A percentile compares a stretch with the other conserved stretches of the same genome.
Conservation (phyloP, 495 filamentous ascomycete species). For the Talaromyces thailandensis region DNA sequence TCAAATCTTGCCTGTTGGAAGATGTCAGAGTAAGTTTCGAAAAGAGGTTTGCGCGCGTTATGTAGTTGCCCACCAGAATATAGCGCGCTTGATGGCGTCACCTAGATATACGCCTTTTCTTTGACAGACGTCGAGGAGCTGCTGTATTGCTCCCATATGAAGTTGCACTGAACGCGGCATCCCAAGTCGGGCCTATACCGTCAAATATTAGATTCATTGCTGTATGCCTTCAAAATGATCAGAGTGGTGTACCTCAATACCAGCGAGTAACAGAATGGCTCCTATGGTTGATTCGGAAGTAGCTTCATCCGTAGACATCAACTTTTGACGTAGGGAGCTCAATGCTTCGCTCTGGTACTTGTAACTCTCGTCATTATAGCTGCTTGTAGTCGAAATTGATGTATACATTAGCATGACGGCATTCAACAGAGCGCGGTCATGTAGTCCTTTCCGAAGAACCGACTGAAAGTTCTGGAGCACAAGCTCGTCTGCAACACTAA, state of each 20-base stretch:
- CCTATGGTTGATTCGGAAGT: constrained; percentile 27
- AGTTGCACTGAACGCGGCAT: constrained; percentile 21
- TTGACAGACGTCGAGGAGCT: constrained; percentile 20
- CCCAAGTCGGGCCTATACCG: constrained; percentile 20
- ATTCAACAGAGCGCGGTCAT: constrained; percentile 26
- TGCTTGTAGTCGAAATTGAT: constrained; percentile 13
- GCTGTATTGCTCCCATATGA: constrained; percentile 25
- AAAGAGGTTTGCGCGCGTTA: not conserved
- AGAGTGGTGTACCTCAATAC: constrained; percentile 21
- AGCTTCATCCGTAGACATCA: constrained; percentile 15
- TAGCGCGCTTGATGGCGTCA: constrained; percentile 28
- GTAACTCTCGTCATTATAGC: constrained; percentile 19
- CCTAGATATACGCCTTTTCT: constrained; percentile 18
- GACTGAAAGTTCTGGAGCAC: constrained; percentile 24
- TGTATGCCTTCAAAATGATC: not conserved
- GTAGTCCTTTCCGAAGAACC: constrained; percentile 19
- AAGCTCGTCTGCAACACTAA: constrained; percentile 25
- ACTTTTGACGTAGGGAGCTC: constrained; percentile 21
- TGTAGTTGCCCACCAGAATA: constrained; percentile 24
- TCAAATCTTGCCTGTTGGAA: constrained; percentile 25
- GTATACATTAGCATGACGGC: constrained; percentile 27
- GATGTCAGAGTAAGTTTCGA: not conserved
- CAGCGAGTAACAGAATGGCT: constrained; percentile 28
- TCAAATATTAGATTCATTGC: not conserved
- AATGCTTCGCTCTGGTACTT: constrained; percentile 22